Evolutionary conservation across 306 rosid genomes (phyloP), one percentile per base, ranked within the genome.

Genomic region (Mimosa pudica): DNA sequence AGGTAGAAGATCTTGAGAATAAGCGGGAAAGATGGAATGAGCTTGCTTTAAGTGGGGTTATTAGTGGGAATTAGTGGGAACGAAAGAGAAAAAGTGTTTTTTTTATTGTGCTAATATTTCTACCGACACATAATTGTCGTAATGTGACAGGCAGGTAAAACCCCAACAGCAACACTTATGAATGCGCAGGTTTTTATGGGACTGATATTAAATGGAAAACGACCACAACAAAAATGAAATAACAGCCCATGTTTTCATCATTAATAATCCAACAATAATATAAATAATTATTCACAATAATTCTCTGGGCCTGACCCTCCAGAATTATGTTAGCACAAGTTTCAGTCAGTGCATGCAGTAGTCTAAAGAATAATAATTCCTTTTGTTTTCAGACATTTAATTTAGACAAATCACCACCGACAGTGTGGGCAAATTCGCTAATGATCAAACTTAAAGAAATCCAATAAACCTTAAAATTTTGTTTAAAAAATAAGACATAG

Each of bases 71-170:
- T n/a, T 7, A 17, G 47, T 0, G 1, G 11, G 73, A 16, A 38
- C n/a, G 42, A 57, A 12, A 18, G 38, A 57, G 48, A 20, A 11
- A 2, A 8, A 46, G 11, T 64, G 11, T 64, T 69, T 45, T 38
- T 67, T 67, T 6, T 3, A 55, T 6, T 0, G 36, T 49, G 57
- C 41, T 33, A 33, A 14, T 17, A 52, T 10, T n/a, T 17, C 38
- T 24, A 80, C 88, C 85, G 83, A 85, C 85, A 85, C 75, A 16
- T 69, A 65, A 61, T 10, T 69, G 74, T 69, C 45, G 78, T 68
- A 32, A 62, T 32, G 68, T 30, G 68, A 62, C 42, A 33, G 68
- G 42, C 68, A 62, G 68, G 68, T 62, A 20, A 18, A 18, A 32
- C 17, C 68, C 44, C 44, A 33, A 62, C 67, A 30, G 16, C 67